Percentiles rank a stretch among this genome's conserved stretches.
Evolutionary conservation across 441 rosid genomes (phyloP).

Genomic region (Raphanus hybrid): DNA sequence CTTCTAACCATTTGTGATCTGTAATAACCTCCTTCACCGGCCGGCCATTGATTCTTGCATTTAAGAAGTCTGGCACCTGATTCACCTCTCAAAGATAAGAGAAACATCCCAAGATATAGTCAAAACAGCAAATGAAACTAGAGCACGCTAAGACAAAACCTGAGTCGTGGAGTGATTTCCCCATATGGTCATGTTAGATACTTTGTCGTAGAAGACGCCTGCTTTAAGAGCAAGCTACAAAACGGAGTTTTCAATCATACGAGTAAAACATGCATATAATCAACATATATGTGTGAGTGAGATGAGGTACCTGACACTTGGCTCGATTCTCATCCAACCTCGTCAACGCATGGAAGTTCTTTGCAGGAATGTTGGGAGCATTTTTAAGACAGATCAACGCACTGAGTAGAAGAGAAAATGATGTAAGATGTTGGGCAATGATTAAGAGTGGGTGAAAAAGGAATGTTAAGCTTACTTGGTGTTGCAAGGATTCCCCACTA

Average conservation of each 20-base stretch:
- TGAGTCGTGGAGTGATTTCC: constrained; percentile 99
- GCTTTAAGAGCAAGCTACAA: constrained; percentile 81
- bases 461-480: constrained; percentile 73
- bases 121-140: background rate
- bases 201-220: constrained; percentile 85
- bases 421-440: background rate
- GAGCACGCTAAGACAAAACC: constrained; percentile 47
- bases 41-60: constrained; percentile 75
- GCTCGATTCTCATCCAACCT: constrained; percentile 94
- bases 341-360: constrained; percentile 91
- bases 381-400: constrained; percentile 89
- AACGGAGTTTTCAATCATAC: background rate
- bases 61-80: constrained; percentile 95
- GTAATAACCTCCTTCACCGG: constrained; percentile 92
- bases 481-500: constrained; percentile 97
- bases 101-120: constrained; percentile 9
- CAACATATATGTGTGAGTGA: background rate
- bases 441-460: background rate
- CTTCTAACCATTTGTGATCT: constrained; percentile 92
- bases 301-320: constrained; percentile 81
- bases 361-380: constrained; percentile 93
- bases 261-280: no score
- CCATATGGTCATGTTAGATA: constrained; percentile 94
- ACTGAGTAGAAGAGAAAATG: constrained; percentile 42
- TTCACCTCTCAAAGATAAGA: constrained; percentile 24